Percentiles rank a stretch among this genome's conserved stretches.
phyloP scores from a whole-genome alignment of 1,284 basidiomycete species.

The Phellinidium pouzarii region DNA sequence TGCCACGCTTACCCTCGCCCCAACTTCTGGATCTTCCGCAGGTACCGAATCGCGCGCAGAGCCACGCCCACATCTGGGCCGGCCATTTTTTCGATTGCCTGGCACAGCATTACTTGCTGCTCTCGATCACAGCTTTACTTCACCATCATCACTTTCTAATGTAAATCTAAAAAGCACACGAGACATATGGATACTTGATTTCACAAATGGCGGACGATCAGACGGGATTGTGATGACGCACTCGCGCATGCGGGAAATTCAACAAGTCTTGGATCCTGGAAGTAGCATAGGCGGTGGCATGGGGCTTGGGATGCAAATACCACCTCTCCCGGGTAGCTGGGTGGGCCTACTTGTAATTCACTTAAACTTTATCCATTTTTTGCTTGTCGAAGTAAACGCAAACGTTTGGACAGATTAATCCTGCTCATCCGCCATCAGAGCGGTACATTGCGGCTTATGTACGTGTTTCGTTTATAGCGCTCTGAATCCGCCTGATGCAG shows the following conservation, averaged over 20 bases:
- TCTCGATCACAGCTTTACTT: conserved; percentile 10
- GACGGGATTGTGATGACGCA: conserved; percentile 64
- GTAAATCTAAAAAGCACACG: conserved; percentile 21
- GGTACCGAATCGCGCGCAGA: conserved; percentile 21
- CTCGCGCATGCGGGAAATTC: conserved; percentile 61
- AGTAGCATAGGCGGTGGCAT: conserved; percentile 34
- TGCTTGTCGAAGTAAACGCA: not conserved
- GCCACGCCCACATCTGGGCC: conserved; percentile 15
- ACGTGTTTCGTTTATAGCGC: conserved; percentile 25
- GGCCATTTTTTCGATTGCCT: conserved; percentile 22
- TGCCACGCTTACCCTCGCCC: conserved; percentile 49
- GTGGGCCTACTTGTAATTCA: conserved; percentile 55
- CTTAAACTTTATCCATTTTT: not conserved
- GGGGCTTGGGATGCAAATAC: conserved; percentile 36
- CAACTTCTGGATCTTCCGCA: conserved; percentile 22
- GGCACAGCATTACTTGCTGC: conserved; percentile 10
- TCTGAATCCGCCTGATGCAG: not conserved
- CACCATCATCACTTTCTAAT: conserved; percentile 28
- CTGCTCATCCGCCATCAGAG: conserved; percentile 33
- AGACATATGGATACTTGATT: conserved; percentile 63
- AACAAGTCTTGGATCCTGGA: conserved; percentile 51
- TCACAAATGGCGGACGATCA: conserved; percentile 48
- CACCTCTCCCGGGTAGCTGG: conserved; percentile 59
- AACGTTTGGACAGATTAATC: conserved; percentile 37
- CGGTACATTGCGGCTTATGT: conserved; percentile 40